A percentile compares a stretch with the other conserved stretches of the same genome.
Conservation (phyloP, 1,284 basidiomycete species). For the Boletellus dicymbophilus region DNA sequence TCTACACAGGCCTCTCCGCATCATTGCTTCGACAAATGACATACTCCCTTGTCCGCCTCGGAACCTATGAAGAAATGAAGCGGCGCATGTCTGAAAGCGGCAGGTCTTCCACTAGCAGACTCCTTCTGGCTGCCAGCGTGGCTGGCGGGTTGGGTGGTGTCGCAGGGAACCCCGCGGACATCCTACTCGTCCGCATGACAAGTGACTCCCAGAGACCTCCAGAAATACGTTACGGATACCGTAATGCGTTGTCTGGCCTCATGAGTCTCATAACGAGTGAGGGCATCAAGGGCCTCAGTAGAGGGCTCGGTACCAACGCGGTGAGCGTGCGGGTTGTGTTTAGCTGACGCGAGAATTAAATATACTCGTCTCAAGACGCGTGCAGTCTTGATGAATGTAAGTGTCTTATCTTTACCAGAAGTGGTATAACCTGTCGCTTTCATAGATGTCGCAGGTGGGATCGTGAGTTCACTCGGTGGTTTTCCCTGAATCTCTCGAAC, state of each 20-base stretch:
- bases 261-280: constrained; percentile 67
- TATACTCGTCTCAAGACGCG: constrained; percentile 46
- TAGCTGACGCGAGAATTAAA: constrained; percentile 5
- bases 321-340: constrained; percentile 41
- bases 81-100: constrained; percentile 49
- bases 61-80: constrained; percentile 82
- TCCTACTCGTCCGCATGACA: constrained; percentile 86
- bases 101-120: constrained; percentile 49
- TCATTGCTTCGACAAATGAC: constrained; percentile 91
- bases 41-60: constrained; percentile 86
- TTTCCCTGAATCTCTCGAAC: background rate
- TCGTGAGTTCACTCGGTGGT: constrained; percentile 61
- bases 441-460: constrained; percentile 79
- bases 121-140: constrained; percentile 66
- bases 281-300: constrained; percentile 66
- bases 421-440: constrained; percentile 5
- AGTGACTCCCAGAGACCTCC: constrained; percentile 78
- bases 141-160: constrained; percentile 82
- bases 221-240: constrained; percentile 76
- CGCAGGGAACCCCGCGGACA: constrained; percentile 77
- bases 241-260: constrained; percentile 75
- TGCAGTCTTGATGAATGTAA: constrained; percentile 87
- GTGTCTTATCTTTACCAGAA: background rate
- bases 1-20: constrained; percentile 84
- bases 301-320: constrained; percentile 82